phyloP scores from a whole-genome alignment of 1,139 yeast genomes.

The Geotrichum macrosporum region DNA sequence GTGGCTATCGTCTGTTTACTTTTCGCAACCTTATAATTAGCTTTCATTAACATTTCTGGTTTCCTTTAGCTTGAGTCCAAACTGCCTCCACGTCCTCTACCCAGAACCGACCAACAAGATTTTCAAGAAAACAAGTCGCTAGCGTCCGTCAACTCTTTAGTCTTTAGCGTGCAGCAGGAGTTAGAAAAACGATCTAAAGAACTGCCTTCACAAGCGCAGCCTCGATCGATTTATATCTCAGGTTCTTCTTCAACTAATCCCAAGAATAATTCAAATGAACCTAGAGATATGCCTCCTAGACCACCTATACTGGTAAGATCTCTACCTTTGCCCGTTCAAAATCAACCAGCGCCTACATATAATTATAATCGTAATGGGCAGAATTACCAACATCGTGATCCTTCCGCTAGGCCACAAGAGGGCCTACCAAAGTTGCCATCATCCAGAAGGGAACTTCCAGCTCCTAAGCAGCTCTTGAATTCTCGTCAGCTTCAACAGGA shows the following conservation, averaged over 20 bases:
- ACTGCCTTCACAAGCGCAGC: constrained; percentile 1
- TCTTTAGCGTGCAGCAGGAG: not conserved
- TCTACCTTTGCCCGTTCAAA: not conserved
- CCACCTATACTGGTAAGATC: constrained; percentile 13
- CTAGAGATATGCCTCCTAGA: constrained; percentile 16
- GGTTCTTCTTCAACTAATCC: not conserved
- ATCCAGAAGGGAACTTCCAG: constrained; percentile 6
- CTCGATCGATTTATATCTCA: not conserved
- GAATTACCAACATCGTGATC: not conserved
- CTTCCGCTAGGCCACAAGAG: not conserved
- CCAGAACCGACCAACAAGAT: no score
- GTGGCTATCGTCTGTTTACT: not conserved
- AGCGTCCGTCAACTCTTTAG: no score
- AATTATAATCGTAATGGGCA: not conserved
- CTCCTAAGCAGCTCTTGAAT: constrained; percentile 14
- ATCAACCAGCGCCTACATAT: no score
- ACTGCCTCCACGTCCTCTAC: not conserved
- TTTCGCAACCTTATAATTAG: not conserved
- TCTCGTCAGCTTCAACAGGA: constrained; percentile 12
- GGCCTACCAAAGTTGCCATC: not conserved
- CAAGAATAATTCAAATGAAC: constrained; percentile 5
- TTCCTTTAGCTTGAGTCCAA: not conserved
- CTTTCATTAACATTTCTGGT: not conserved
- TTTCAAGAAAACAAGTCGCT: no score
- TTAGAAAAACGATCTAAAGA: no score